These are phyloP conservation scores for Chaetomium sp. DNA, from an alignment of 2,329 filamentous ascomycete genomes.

Conservation along the genomic window DNA sequence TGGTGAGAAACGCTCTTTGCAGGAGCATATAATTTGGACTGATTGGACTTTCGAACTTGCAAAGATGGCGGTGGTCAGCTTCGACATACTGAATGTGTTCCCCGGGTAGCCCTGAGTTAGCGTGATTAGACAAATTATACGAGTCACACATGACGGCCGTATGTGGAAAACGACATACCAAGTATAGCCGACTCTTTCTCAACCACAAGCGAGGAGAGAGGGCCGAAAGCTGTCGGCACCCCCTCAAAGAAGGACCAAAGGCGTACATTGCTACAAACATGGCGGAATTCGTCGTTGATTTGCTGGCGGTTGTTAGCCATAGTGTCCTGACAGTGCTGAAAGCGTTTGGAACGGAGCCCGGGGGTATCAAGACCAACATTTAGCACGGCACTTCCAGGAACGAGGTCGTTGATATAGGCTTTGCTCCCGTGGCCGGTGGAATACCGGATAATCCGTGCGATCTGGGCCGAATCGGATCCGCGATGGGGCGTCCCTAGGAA, in stretches of 20 bases:
- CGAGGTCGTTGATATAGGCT: constrained; percentile 34
- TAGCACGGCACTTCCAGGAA: constrained; percentile 15
- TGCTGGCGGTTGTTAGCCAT: constrained; percentile 16
- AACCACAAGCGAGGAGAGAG: constrained; percentile 30
- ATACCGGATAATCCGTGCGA: constrained; percentile 32
- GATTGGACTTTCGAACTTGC: constrained; percentile 34
- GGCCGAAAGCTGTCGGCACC: constrained; percentile 28
- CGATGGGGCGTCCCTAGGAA: constrained; percentile 39
- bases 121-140: not conserved
- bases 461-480: constrained; percentile 29
- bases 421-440: constrained; percentile 26
- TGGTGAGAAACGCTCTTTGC: constrained; percentile 17
- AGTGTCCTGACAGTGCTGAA: not conserved
- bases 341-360: not conserved
- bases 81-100: constrained; percentile 32
- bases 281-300: constrained; percentile 40
- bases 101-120: constrained; percentile 27
- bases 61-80: constrained; percentile 36
- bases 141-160: not conserved
- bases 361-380: constrained; percentile 4
- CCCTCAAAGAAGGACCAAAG: constrained; percentile 38
- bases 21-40: constrained; percentile 33
- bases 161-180: not conserved
- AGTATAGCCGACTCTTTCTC: constrained; percentile 34
- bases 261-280: constrained; percentile 29